Base-by-base conservation (phyloP, 73 alveolate genomes). In the Paramecium bursaria region DNA sequence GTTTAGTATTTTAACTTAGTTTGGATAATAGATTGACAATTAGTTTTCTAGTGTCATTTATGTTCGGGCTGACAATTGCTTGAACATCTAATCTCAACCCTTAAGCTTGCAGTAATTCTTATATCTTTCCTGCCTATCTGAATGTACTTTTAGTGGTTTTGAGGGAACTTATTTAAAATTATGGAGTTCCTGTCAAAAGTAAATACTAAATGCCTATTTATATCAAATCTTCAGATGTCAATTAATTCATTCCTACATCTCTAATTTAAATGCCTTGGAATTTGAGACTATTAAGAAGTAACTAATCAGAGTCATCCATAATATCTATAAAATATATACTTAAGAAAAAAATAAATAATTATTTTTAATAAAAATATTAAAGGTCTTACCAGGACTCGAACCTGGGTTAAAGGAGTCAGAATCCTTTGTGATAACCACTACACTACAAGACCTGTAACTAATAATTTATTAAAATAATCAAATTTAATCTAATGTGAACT, bases 341-440 rank as follows among this genome's bases (percentile, higher is more conserved):
- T 13, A 1, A 51, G 13, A n/a, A n/a, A 19, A 51, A 19, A 21
- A 17, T 26, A 51, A 51, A 25, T 2, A 51, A 51, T 51, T 26
- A 57, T 57, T 50, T 50, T 50, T 9, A 0, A 53, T 42, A 6
- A 21, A 73, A 90, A 86, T 86, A 90, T 50, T 47, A 44, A 46
- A 30, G 96, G 94, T 91, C 91, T 90, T 91, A 91, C 96, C 92
- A 92, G 91, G 96, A 91, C 80, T 91, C 94, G 96, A 91, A 91
- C 96, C 91, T 92, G 92, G 96, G 87, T 85, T 86, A 77, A 86
- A 51, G 92, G 96, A 91, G 88, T 91, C 94, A 91, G 91, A 91
- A 92, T 91, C 96, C 92, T 51, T 85, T 48, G 96, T 91, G 96
- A 82, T 91, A 88, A 88, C 96, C 96, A 85, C 87, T 91, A 74